Evolutionary conservation across 2,329 filamentous ascomycete species (phyloP), one percentile per base, ranked within the genome.

Genomic region (Hortaea werneckii): DNA sequence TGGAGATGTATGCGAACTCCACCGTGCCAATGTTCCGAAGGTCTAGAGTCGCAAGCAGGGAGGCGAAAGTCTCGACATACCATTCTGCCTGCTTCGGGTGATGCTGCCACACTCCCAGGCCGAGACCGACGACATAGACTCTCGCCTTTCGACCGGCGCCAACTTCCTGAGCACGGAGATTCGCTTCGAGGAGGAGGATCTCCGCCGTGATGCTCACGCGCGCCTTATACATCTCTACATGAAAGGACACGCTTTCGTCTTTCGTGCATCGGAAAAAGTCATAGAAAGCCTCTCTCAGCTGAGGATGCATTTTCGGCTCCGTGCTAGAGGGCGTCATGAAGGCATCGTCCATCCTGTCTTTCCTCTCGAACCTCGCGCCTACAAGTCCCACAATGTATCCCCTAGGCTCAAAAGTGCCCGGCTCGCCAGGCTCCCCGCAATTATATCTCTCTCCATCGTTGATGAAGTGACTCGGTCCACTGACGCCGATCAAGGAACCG

Each of bases 81-180:
- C 48, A 45, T 10, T 52, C 46, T 2, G 50, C 44, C 40, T 62
- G 60, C 12, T 43, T 34, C 2, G 32, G 29, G 30, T 49, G 29
- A n/a, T 47, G 29, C 42, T 57, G 48, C 61, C 61, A 64, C 4
- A 63, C 61, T n/a, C 61, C 61, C 4, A 64, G 50, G 1, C 61
- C 61, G 1, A 64, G 51, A 2, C 60, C 61, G 3, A 61, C 58
- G 6, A 62, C 55, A 32, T 64, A 61, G 7, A 58, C 51, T 27
- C 56, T 57, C 4, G 58, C 59, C 11, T 53, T 43, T 45, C 52
- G n/a, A 2, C 20, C 20, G 20, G 20, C 2, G 43, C 39, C 38
- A 13, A 29, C 30, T 10, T 50, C 55, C 26, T 30, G 28, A 3
- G 57, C 60, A 2, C 59, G 50, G 6, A 41, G 40, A 29, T 52